Evolutionary conservation across 345 rosid genomes (phyloP).

Genomic region (Rhizophora apiculata): DNA sequence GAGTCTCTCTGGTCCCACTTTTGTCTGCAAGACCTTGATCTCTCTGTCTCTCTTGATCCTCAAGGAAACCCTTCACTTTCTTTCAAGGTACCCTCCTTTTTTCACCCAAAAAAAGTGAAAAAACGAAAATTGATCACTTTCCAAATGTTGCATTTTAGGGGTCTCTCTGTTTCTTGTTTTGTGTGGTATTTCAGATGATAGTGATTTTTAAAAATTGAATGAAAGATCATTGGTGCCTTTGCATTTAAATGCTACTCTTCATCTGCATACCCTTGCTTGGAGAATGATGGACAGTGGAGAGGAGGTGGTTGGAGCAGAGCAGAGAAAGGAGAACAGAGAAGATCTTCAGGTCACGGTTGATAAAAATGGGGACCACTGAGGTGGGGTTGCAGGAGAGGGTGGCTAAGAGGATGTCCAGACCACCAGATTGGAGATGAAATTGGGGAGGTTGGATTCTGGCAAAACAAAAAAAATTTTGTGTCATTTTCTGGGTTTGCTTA

Average conservation of each 20-base stretch:
- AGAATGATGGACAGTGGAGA: constrained; percentile 55
- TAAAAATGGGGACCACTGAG: constrained; percentile 47
- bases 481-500: too few species aligned
- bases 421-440: constrained; percentile 47
- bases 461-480: too few species aligned
- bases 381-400: constrained; percentile 52
- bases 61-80: constrained; percentile 55
- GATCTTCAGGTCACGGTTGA: constrained; percentile 86
- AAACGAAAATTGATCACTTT: too few species aligned
- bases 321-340: constrained; percentile 78
- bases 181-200: too few species aligned
- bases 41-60: constrained; percentile 61
- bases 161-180: too few species aligned
- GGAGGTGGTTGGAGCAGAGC: constrained; percentile 66
- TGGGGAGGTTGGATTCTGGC: too few species aligned
- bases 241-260: constrained; percentile 22
- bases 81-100: constrained; percentile 49
- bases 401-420: constrained; percentile 72
- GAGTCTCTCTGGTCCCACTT: constrained; percentile 71
- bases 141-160: too few species aligned
- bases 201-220: too few species aligned
- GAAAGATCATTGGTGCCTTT: too few species aligned
- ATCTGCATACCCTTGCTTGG: constrained; percentile 76
- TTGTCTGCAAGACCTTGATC: constrained; percentile 54
- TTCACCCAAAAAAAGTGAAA: too few species aligned